Percentiles rank a stretch among this genome's conserved stretches.
Evolutionary conservation across 2,329 filamentous ascomycete species (phyloP).

Genomic region (Neonectria coccinea): DNA sequence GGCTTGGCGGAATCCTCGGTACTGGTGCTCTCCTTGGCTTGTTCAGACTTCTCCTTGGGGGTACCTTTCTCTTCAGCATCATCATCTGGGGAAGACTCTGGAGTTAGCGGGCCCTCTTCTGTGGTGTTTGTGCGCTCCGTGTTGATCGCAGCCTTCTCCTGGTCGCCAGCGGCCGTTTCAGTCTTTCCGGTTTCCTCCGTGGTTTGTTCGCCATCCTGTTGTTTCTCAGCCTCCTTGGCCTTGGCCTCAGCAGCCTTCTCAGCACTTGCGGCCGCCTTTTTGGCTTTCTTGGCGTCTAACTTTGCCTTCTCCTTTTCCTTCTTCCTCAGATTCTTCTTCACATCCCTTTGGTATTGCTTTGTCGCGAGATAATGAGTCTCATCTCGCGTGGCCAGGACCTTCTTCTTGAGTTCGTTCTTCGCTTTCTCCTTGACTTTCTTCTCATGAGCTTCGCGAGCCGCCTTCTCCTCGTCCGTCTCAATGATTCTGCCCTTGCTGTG

Average conservation of each 20-base stretch:
- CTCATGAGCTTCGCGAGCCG: slow-evolving; percentile 58
- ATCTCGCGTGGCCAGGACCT: slow-evolving; percentile 57
- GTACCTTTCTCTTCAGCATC: background rate
- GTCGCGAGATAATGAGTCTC: slow-evolving; percentile 52
- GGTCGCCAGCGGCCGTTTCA: background rate
- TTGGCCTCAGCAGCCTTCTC: slow-evolving; percentile 35
- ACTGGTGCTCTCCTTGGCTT: background rate
- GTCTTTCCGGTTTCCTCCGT: background rate
- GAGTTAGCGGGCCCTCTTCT: slow-evolving; percentile 37
- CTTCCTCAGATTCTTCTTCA: slow-evolving; percentile 62
- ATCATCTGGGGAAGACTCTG: slow-evolving; percentile 32
- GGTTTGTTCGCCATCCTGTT: slow-evolving; percentile 23
- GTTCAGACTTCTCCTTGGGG: slow-evolving; percentile 3
- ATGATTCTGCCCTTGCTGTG: slow-evolving; percentile 71
- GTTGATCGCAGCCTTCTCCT: background rate
- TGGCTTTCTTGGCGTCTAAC: slow-evolving; percentile 64
- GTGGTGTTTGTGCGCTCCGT: slow-evolving; percentile 4
- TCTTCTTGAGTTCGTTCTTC: slow-evolving; percentile 52
- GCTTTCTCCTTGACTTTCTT: slow-evolving; percentile 56
- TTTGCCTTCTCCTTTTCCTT: slow-evolving; percentile 86
- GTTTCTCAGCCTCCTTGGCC: slow-evolving; percentile 29
- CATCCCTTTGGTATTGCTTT: slow-evolving; percentile 52
- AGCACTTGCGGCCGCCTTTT: slow-evolving; percentile 28
- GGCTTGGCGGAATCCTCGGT: slow-evolving; percentile 2
- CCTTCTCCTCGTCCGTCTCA: slow-evolving; percentile 62